phyloP scores from a whole-genome alignment of 768 basidiomycete genomes.

The Trametes elegans region DNA sequence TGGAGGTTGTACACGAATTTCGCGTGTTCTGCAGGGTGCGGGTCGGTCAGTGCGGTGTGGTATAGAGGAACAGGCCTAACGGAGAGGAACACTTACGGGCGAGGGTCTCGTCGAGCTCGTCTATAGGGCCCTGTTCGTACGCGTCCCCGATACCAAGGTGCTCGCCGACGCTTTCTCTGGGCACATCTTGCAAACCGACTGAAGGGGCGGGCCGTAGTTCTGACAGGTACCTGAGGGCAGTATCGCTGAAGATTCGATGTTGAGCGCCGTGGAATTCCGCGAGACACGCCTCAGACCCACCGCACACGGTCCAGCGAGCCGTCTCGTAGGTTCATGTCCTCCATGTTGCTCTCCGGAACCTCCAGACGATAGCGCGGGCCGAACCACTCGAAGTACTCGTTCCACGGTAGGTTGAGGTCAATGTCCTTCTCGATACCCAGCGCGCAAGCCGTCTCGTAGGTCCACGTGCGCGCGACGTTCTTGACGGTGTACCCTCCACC shows the following conservation, averaged over 20 bases:
- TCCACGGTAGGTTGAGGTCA: constrained; percentile 79
- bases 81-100: constrained; percentile 51
- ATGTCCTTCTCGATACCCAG: constrained; percentile 81
- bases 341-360: constrained; percentile 91
- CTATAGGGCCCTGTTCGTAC: constrained; percentile 41
- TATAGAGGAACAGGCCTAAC: background rate
- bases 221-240: constrained; percentile 49
- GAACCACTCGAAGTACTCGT: constrained; percentile 95
- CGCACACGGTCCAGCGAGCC: constrained; percentile 77
- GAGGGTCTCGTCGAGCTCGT: constrained; percentile 64
- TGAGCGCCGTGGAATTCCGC: background rate
- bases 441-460: constrained; percentile 96
- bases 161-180: constrained; percentile 60
- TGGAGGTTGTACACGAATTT: constrained; percentile 51
- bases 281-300: constrained; percentile 38
- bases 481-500: constrained; percentile 98
- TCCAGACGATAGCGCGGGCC: constrained; percentile 93
- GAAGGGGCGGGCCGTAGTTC: constrained; percentile 76
- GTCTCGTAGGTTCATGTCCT: constrained; percentile 84
- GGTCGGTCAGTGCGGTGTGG: background rate
- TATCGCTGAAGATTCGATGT: background rate
- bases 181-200: constrained; percentile 82
- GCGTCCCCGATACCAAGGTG: constrained; percentile 61
- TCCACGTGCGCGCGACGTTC: constrained; percentile 94
- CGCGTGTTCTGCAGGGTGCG: constrained; percentile 52